Conservation (phyloP, 2,329 filamentous ascomycete genomes). For the Beauveria sp. region DNA sequence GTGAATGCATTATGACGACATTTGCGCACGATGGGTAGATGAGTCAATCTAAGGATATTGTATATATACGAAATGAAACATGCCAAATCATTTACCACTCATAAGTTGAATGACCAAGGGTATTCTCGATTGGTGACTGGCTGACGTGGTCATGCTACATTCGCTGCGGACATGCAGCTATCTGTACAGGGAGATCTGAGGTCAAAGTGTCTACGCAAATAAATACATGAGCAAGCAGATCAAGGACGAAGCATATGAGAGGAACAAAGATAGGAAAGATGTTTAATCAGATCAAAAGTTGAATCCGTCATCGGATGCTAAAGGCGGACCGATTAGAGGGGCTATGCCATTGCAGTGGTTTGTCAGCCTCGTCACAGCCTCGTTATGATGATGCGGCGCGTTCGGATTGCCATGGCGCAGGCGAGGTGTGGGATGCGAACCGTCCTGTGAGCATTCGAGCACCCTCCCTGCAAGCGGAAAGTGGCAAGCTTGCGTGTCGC, state of each 20-base stretch:
- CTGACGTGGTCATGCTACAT: too few relatives aligned
- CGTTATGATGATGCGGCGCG: not conserved
- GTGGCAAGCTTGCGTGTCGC: too few relatives aligned
- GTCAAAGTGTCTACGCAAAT: too few relatives aligned
- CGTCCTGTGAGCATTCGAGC: too few relatives aligned
- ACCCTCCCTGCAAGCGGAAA: too few relatives aligned
- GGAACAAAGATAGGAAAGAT: not conserved
- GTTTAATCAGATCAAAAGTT: too few relatives aligned
- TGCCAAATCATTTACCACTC: not conserved
- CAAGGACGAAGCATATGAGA: not conserved
- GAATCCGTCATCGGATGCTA: not conserved
- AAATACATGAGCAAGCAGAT: too few relatives aligned
- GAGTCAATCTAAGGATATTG: not conserved
- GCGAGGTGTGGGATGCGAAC: not conserved
- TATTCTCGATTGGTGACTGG: not conserved
- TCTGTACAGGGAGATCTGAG: too few relatives aligned
- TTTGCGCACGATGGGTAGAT: not conserved
- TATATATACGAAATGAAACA: not conserved
- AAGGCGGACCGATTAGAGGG: not conserved
- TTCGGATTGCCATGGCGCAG: not conserved
- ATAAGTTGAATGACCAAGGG: too few relatives aligned
- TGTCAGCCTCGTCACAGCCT: not conserved
- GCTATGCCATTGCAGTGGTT: not conserved
- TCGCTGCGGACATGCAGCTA: too few relatives aligned
- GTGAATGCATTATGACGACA: not conserved